These are phyloP conservation scores for Lepidium aucheri DNA, from an alignment of 345 rosid genomes.

Conservation along the genomic window DNA sequence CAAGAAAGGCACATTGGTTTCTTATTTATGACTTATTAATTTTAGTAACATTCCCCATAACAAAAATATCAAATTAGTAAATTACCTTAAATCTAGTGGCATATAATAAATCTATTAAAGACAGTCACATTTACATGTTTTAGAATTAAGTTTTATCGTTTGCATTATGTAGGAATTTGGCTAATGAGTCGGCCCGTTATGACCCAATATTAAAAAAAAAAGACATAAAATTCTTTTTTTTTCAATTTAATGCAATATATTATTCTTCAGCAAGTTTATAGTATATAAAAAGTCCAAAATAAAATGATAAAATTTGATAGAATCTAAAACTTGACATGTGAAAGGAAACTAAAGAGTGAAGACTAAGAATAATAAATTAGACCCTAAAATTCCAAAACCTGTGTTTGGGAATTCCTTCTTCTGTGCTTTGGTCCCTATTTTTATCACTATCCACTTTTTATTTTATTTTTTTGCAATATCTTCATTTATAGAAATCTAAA, in stretches of 20 bases:
- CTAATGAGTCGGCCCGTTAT: too few species aligned
- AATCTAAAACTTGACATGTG: slow-evolving; percentile 20
- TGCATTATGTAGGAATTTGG: too few species aligned
- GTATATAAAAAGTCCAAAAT: neutral
- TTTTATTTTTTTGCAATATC: neutral
- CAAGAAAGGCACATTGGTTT: slow-evolving; percentile 26
- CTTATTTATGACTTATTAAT: slow-evolving; percentile 12
- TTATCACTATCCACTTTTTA: slow-evolving; percentile 3
- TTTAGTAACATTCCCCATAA: slow-evolving; percentile 16
- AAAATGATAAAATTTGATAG: neutral
- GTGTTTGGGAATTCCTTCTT: slow-evolving; percentile 19
- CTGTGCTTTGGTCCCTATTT: slow-evolving; percentile 7
- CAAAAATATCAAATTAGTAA: too few species aligned
- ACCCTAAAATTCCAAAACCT: slow-evolving; percentile 15
- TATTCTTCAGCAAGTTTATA: neutral
- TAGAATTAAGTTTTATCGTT: too few species aligned
- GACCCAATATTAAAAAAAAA: too few species aligned
- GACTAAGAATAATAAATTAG: slow-evolving; percentile 9
- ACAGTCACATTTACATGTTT: too few species aligned
- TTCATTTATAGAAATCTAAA: neutral
- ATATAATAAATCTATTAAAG: too few species aligned
- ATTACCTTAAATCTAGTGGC: too few species aligned
- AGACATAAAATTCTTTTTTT: neutral
- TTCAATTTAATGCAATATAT: neutral
- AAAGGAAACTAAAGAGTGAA: slow-evolving; percentile 11